Evolutionary conservation across 768 basidiomycete genomes (phyloP), one percentile per base, ranked within the genome.

Genomic region (Lactarius evosmus): DNA sequence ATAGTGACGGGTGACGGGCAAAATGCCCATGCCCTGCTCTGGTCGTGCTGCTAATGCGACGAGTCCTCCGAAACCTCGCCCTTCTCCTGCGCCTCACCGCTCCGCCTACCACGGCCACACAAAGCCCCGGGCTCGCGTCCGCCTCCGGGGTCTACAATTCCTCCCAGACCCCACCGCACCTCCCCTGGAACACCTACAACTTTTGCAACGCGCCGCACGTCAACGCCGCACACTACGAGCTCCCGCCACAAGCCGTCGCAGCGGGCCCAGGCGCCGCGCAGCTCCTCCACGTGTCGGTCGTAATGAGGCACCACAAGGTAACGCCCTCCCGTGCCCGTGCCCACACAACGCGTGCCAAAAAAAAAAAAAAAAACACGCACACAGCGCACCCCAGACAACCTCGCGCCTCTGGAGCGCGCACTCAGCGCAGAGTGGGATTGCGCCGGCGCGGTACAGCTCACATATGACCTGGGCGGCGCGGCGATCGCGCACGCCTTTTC

Each of bases 191-290:
- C 70, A 82, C 80, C 30, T 81, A 82, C 73, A 82, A 82, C 58
- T 82, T 81, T 61, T 82, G 81, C 71, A 82, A 82, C 56, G 81
- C 81, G 0, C 79, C 81, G 0, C 81, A 79, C 58, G 75, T 80
- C 63, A 79, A 77, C 59, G 69, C 72, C 7, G 70, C 67, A 38
- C 76, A 80, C 63, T 82, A 81, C 58, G 49, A 59, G 5, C 33
- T 60, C 22, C 79, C 78, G 3, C 55, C 62, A n/a, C 60, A 70
- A 41, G n/a, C 12, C n/a, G 7, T 25, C 36, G 67, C 67, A 36
- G 66, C 70, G 5, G 16, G 38, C 38, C 16, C 38, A 14, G 36
- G 8, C 19, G 69, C 56, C n/a, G 75, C 74, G 1, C 71, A 73
- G 44, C 66, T 82, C 11, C 74, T 77, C 41, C 80, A 79, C 66